Conservation (phyloP, 768 basidiomycete species). For the Lentinula lateritia region DNA sequence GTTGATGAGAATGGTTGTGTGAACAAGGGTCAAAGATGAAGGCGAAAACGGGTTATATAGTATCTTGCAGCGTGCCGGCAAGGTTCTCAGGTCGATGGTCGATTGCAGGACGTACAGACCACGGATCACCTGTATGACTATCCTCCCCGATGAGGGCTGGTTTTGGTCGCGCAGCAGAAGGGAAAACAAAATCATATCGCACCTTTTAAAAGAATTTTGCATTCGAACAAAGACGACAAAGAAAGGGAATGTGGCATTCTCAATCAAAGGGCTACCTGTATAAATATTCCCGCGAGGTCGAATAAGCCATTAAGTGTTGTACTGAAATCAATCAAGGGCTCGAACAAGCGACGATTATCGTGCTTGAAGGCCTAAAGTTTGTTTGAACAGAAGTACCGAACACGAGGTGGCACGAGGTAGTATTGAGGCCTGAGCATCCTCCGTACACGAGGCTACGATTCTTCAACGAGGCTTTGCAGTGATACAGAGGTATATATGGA, state of each 20-base stretch:
- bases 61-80: constrained; percentile 2
- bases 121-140: background rate
- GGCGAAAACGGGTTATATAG: background rate
- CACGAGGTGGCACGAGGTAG: background rate
- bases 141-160: constrained; percentile 7
- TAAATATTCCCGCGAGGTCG: background rate
- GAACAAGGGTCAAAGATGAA: background rate
- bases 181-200: background rate
- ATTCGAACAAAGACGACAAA: background rate
- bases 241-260: background rate
- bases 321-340: background rate
- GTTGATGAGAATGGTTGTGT: background rate
- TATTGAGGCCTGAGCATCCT: background rate
- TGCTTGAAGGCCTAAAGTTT: background rate
- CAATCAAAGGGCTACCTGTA: background rate
- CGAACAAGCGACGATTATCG: background rate
- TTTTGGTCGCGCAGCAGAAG: background rate
- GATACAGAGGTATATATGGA: no score
- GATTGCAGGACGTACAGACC: background rate
- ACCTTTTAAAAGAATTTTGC: background rate
- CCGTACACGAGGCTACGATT: background rate
- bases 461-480: no score
- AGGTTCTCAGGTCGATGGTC: background rate
- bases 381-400: background rate
- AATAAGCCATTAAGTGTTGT: background rate